A percentile compares a stretch with the other conserved stretches of the same genome.
These are phyloP conservation scores for Pascua guehoae DNA, from an alignment of 1,284 basidiomycete species.

Conservation along the genomic window DNA sequence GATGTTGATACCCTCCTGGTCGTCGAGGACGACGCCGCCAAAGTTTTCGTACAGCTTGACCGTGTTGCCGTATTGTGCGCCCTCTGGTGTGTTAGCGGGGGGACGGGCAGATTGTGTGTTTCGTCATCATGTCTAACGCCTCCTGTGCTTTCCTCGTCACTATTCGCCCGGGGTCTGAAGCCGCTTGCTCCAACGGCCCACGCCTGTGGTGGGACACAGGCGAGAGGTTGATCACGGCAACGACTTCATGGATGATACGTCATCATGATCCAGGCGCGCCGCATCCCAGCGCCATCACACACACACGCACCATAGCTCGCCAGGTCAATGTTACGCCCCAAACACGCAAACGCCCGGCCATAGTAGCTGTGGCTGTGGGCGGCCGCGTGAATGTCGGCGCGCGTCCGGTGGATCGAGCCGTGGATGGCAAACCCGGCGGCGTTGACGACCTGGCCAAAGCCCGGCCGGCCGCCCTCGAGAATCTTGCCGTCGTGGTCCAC, in stretches of 20 bases:
- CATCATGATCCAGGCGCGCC: not conserved
- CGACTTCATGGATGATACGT: no score
- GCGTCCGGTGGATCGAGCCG: slow-evolving; percentile 58
- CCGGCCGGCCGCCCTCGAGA: slow-evolving; percentile 47
- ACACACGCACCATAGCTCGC: slow-evolving; percentile 50
- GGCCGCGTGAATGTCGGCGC: slow-evolving; percentile 61
- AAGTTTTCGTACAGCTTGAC: slow-evolving; percentile 41
- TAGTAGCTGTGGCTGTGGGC: slow-evolving; percentile 63
- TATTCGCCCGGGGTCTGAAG: no score
- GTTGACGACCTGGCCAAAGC: slow-evolving; percentile 45
- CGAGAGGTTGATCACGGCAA: no score
- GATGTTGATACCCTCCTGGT: slow-evolving; percentile 47
- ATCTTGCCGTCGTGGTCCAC: slow-evolving; percentile 56
- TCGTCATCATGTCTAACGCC: no score
- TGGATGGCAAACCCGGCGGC: slow-evolving; percentile 57
- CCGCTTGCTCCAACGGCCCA: no score
- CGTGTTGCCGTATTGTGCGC: slow-evolving; percentile 37
- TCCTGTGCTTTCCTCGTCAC: no score
- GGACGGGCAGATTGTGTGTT: no score
- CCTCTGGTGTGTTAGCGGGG: slow-evolving; percentile 8
- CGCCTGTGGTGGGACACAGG: no score
- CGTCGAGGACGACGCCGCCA: slow-evolving; percentile 49
- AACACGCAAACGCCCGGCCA: slow-evolving; percentile 61
- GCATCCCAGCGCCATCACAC: not conserved
- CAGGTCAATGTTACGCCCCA: slow-evolving; percentile 59